Conservation (phyloP, 345 rosid species). For the Sisymbrium irio region DNA sequence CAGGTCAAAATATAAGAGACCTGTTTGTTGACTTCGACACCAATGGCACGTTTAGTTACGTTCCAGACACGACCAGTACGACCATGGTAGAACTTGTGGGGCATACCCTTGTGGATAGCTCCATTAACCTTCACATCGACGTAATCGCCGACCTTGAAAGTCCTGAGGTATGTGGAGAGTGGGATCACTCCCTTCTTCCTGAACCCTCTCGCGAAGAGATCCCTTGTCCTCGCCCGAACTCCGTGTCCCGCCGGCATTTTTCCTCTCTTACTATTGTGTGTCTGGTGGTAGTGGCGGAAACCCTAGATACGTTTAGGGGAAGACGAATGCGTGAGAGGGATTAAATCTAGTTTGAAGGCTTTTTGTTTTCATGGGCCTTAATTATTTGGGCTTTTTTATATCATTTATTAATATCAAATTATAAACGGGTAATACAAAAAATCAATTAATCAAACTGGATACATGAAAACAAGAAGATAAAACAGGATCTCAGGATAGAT, state of each 20-base stretch:
- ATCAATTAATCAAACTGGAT: too few relatives aligned
- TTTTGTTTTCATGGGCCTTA: background rate
- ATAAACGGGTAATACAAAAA: too few relatives aligned
- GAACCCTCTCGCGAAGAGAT: constrained; percentile 60
- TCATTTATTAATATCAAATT: too few relatives aligned
- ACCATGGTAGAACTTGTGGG: constrained; percentile 81
- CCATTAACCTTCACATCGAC: constrained; percentile 78
- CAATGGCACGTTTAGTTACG: constrained; percentile 74
- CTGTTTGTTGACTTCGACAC: constrained; percentile 80
- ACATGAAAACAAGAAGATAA: too few relatives aligned
- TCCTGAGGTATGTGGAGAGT: constrained; percentile 58
- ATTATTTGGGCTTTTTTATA: background rate
- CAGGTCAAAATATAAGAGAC: constrained; percentile 17
- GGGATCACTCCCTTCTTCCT: constrained; percentile 81
- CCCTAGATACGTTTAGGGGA: background rate
- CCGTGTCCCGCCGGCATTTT: constrained; percentile 67
- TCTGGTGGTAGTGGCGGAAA: background rate
- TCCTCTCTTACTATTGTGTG: background rate
- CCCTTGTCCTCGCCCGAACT: constrained; percentile 57
- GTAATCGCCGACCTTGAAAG: constrained; percentile 63
- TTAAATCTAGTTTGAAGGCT: background rate
- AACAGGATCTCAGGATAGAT: too few relatives aligned
- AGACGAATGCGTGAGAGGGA: background rate
- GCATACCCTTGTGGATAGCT: constrained; percentile 85
- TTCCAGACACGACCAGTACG: constrained; percentile 87